A percentile compares a stretch with the other conserved stretches of the same genome.
Evolutionary conservation across 306 rosid species (phyloP).

Genomic region (Lablab purpureus): DNA sequence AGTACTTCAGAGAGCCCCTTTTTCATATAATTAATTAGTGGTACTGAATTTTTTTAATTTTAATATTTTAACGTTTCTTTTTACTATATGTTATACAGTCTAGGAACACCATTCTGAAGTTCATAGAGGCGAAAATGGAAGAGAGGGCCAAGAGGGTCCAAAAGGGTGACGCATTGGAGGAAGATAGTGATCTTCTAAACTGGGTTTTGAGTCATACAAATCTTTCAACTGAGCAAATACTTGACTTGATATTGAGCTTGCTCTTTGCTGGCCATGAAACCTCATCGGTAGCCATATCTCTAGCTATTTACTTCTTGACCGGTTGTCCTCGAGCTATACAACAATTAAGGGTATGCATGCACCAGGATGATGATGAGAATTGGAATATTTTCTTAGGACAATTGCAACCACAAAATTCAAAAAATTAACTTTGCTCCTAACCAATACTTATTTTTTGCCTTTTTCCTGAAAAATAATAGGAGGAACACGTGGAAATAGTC

Average conservation of each 20-base stretch:
- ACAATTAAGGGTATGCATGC: conserved; percentile 65
- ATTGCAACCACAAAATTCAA: background rate
- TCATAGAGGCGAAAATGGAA: conserved; percentile 51
- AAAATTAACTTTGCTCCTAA: background rate
- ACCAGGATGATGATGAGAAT: background rate
- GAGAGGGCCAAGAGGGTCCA: conserved; percentile 34
- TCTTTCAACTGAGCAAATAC: conserved; percentile 90
- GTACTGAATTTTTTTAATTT: background rate
- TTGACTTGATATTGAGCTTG: conserved; percentile 85
- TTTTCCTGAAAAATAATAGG: conserved; percentile 51
- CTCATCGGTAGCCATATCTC: conserved; percentile 80
- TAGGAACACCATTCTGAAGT: conserved; percentile 63
- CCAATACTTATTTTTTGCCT: background rate
- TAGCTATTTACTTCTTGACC: conserved; percentile 80
- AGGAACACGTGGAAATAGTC: conserved; percentile 76
- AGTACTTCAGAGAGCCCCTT: background rate
- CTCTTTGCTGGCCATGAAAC: conserved; percentile 98
- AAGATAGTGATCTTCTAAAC: conserved; percentile 82
- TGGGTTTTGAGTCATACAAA: conserved; percentile 87
- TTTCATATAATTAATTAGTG: background rate
- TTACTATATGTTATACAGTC: conserved; percentile 36
- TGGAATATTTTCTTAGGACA: conserved; percentile 32
- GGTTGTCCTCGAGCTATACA: conserved; percentile 71
- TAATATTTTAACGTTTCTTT: background rate
- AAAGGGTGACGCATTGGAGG: conserved; percentile 48